Evolutionary conservation across 2,329 filamentous ascomycete genomes (phyloP).

Genomic region (Emergomyces africanus): DNA sequence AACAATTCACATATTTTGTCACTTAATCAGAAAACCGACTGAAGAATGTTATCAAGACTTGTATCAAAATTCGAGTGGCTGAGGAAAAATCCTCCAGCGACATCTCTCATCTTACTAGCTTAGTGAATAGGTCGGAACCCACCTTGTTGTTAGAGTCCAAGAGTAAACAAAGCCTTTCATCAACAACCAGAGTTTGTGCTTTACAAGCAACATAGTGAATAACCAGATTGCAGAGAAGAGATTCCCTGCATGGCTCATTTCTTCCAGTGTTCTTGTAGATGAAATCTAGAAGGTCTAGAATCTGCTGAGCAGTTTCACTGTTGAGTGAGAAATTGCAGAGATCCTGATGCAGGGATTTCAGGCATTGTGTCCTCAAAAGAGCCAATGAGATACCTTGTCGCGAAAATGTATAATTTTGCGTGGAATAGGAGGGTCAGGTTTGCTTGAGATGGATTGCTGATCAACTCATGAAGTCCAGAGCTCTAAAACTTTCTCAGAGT

Average conservation of each 20-base stretch:
- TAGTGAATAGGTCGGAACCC: slow-evolving; percentile 4
- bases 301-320: neutral
- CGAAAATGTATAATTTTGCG: slow-evolving; percentile 8
- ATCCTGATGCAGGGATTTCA: slow-evolving; percentile 1
- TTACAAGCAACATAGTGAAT: slow-evolving; percentile 7
- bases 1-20: too few species aligned
- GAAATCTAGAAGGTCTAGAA: neutral
- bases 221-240: slow-evolving; percentile 5
- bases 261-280: neutral
- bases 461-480: neutral
- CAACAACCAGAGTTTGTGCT: neutral
- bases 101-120: neutral
- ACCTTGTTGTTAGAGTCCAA: slow-evolving; percentile 4
- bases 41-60: too few species aligned
- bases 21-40: too few species aligned
- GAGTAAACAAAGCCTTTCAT: slow-evolving; percentile 3
- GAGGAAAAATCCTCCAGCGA: too few species aligned
- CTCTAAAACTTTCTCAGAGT: neutral
- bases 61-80: neutral
- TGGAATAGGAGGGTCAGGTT: slow-evolving; percentile 5
- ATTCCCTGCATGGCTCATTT: slow-evolving; percentile 2
- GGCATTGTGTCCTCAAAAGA: neutral
- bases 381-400: slow-evolving; percentile 7
- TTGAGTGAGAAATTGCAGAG: slow-evolving; percentile 1
- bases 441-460: neutral